Conservation (phyloP, 106 monocot genomes). For the Dendrobium chrysotoxum region DNA sequence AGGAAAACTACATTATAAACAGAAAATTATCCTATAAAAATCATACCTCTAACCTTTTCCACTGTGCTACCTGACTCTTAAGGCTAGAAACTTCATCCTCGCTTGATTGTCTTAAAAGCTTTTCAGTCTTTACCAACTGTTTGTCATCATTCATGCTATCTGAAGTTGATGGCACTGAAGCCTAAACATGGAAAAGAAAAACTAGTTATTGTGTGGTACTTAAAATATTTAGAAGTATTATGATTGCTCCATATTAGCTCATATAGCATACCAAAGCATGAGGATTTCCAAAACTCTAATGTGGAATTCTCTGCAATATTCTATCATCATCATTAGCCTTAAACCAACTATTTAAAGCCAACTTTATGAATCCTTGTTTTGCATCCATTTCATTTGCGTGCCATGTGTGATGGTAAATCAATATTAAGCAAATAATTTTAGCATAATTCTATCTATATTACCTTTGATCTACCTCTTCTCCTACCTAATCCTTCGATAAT, state of each 20-base stretch:
- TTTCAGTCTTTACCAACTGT: constrained; percentile 57
- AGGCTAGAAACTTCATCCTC: constrained; percentile 70
- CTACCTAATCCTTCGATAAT: not conserved
- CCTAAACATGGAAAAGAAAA: constrained; percentile 16
- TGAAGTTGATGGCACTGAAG: constrained; percentile 20
- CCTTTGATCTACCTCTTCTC: not conserved
- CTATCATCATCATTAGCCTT: not conserved
- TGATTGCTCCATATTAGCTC: constrained; percentile 1
- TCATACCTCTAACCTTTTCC: constrained; percentile 76
- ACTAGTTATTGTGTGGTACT: not conserved
- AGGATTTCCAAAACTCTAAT: not conserved
- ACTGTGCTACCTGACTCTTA: constrained; percentile 50
- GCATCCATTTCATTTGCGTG: not conserved
- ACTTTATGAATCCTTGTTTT: not conserved
- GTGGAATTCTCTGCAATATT: not conserved
- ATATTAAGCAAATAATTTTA: not conserved
- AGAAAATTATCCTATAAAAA: not conserved
- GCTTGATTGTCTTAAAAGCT: constrained; percentile 37
- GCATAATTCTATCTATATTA: not conserved
- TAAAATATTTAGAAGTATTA: not conserved
- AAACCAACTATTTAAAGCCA: not conserved
- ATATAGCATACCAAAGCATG: not conserved
- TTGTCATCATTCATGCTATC: constrained; percentile 42
- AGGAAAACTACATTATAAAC: not conserved
- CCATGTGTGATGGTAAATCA: not conserved